These are phyloP conservation scores for Puccinia hordei DNA, from an alignment of 1,284 basidiomycete species.

Conservation along the genomic window DNA sequence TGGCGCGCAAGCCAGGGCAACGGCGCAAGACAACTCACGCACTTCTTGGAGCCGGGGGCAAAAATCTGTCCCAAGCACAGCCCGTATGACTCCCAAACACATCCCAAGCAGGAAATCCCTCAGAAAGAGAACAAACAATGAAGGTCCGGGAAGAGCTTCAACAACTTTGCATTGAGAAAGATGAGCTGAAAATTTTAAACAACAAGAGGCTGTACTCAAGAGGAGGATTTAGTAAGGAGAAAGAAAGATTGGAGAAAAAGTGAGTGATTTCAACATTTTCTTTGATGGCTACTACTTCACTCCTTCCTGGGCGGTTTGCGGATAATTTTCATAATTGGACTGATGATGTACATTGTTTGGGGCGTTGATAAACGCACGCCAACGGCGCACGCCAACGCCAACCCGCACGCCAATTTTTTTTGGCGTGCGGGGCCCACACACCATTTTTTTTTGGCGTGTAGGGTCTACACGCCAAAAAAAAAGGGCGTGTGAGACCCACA, in stretches of 20 bases:
- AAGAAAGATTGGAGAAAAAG: constrained; percentile 78
- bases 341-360: too few species aligned
- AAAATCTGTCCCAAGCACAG: not conserved
- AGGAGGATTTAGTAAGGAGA: constrained; percentile 80
- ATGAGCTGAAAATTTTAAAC: constrained; percentile 72
- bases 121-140: constrained; percentile 51
- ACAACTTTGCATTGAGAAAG: constrained; percentile 73
- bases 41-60: constrained; percentile 2
- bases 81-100: not conserved
- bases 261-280: constrained; percentile 65
- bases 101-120: constrained; percentile 21
- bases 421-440: too few species aligned
- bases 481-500: too few species aligned
- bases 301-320: constrained; percentile 73
- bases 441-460: too few species aligned
- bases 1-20: not conserved
- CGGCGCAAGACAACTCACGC: not conserved
- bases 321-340: not conserved
- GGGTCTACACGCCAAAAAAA: too few species aligned
- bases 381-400: too few species aligned
- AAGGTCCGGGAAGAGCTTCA: constrained; percentile 69
- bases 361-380: too few species aligned
- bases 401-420: too few species aligned
- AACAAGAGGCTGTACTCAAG: constrained; percentile 77
- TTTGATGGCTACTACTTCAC: constrained; percentile 78